phyloP scores from a whole-genome alignment of 805 yeast genomes.

The Teunomyces cretensis region DNA sequence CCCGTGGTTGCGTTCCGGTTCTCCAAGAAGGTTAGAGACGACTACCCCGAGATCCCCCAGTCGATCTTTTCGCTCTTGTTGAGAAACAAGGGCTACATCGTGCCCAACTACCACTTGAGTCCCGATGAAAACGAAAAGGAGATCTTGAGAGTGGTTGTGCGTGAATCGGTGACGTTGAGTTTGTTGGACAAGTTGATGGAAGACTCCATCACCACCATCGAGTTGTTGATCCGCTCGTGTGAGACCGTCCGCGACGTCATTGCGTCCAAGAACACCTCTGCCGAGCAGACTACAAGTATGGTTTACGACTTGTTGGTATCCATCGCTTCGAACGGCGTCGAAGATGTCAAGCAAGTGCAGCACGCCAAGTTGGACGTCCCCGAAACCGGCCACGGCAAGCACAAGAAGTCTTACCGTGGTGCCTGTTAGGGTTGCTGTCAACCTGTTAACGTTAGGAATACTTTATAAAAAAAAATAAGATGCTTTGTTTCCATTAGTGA shows the following conservation, averaged over 20 bases:
- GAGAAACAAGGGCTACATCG: slow-evolving; percentile 45
- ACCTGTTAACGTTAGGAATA: no score
- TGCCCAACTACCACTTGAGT: slow-evolving; percentile 88
- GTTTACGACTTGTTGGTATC: slow-evolving; percentile 51
- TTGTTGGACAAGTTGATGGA: slow-evolving; percentile 42
- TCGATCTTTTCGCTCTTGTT: slow-evolving; percentile 67
- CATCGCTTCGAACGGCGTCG: slow-evolving; percentile 57
- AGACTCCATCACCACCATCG: slow-evolving; percentile 54
- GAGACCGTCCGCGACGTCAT: slow-evolving; percentile 35
- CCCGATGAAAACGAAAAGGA: slow-evolving; percentile 56
- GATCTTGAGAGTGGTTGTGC: slow-evolving; percentile 81
- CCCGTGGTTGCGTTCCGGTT: slow-evolving; percentile 90
- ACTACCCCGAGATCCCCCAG: slow-evolving; percentile 83
- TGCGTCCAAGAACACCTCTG: slow-evolving; percentile 14
- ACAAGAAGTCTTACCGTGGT: slow-evolving; percentile 36
- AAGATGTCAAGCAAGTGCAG: slow-evolving; percentile 29
- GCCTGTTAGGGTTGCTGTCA: slow-evolving; percentile 23
- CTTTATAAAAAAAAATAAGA: no score
- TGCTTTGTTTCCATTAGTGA: no score
- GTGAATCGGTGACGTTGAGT: slow-evolving; percentile 62
- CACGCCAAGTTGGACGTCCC: slow-evolving; percentile 18
- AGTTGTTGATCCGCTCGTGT: slow-evolving; percentile 51
- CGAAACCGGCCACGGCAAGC: slow-evolving; percentile 18
- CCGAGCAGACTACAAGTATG: slow-evolving; percentile 29
- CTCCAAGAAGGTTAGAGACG: slow-evolving; percentile 51